Conservation (phyloP, 2,329 filamentous ascomycete genomes). For the Lachnellula subtilissima region DNA sequence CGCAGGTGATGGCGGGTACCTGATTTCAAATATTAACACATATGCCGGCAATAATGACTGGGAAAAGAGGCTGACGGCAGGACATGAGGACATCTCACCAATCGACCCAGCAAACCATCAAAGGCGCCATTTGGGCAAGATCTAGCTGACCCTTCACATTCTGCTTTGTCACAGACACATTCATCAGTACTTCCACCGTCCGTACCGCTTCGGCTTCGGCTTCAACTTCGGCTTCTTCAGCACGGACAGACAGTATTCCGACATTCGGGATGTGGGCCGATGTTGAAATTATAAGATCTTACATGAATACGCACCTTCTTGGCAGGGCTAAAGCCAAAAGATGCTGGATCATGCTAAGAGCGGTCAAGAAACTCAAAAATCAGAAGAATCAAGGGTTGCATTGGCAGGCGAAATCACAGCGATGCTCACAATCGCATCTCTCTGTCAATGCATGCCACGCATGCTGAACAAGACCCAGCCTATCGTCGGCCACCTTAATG, state of each 20-base stretch:
- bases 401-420: no score
- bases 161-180: neutral
- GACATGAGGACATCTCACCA: conserved; percentile 1
- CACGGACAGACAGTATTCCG: neutral
- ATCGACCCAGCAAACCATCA: conserved; percentile 7
- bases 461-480: no score
- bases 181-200: neutral
- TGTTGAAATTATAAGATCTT: neutral
- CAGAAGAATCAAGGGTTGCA: no score
- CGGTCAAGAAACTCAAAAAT: neutral
- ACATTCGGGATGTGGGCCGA: no score
- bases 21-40: neutral
- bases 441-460: no score
- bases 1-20: neutral
- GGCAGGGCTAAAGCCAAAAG: neutral
- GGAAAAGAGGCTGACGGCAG: neutral
- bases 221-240: neutral
- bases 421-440: neutral
- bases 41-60: neutral
- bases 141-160: neutral
- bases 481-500: no score
- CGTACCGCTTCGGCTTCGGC: neutral
- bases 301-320: neutral
- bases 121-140: conserved; percentile 1
- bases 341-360: neutral